phyloP scores from a whole-genome alignment of 1,284 basidiomycete species.

The Pseudozyma sp. region DNA sequence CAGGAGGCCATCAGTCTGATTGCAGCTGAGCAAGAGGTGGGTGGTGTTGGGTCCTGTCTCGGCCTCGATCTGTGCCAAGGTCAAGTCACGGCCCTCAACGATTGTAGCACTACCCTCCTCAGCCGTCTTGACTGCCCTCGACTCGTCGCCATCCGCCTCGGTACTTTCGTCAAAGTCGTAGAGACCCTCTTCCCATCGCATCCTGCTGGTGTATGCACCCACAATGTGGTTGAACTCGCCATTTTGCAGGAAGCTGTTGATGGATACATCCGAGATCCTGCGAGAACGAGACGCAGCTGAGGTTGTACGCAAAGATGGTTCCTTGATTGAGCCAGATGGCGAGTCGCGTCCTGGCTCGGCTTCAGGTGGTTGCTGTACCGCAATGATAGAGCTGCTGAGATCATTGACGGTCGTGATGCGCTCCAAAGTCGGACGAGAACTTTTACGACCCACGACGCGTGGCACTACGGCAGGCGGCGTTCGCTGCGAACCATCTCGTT shows the following conservation, averaged over 20 bases:
- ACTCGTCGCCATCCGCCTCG: slow-evolving; percentile 43
- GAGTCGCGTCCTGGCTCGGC: slow-evolving; percentile 8
- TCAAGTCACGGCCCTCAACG: slow-evolving; percentile 35
- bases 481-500: slow-evolving; percentile 18
- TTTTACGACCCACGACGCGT: not conserved
- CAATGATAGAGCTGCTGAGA: slow-evolving; percentile 18
- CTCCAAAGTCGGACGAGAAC: slow-evolving; percentile 16
- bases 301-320: slow-evolving; percentile 24
- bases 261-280: slow-evolving; percentile 34
- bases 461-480: slow-evolving; percentile 6
- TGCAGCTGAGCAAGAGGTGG: slow-evolving; percentile 44
- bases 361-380: slow-evolving; percentile 14
- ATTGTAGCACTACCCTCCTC: slow-evolving; percentile 51
- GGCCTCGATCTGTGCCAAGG: slow-evolving; percentile 40
- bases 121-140: slow-evolving; percentile 40
- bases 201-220: slow-evolving; percentile 33
- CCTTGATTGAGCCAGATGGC: slow-evolving; percentile 1
- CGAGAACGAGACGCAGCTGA: slow-evolving; percentile 24
- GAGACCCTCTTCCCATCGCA: slow-evolving; percentile 49
- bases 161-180: slow-evolving; percentile 48
- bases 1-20: slow-evolving; percentile 20
- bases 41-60: slow-evolving; percentile 48
- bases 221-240: slow-evolving; percentile 46
- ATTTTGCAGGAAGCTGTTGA: slow-evolving; percentile 45
- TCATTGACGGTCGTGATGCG: slow-evolving; percentile 22